These are phyloP conservation scores for Grosmannia serpens DNA, from an alignment of 2,329 filamentous ascomycete species.

Conservation along the genomic window DNA sequence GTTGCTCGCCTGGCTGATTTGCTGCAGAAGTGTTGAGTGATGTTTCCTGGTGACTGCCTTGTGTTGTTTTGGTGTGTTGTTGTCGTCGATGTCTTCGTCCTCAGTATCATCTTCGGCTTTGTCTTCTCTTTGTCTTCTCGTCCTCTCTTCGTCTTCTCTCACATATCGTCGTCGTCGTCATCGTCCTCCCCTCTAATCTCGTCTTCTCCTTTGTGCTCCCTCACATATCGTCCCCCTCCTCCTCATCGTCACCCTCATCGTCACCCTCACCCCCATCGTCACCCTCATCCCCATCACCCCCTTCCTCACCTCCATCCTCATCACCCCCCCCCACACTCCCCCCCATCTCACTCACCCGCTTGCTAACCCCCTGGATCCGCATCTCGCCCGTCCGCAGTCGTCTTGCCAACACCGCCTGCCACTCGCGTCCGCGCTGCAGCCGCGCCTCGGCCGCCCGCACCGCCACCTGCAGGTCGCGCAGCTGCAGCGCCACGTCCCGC, in stretches of 20 bases:
- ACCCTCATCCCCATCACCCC: neutral
- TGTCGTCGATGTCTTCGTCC: neutral
- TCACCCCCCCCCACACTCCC: too few relatives aligned
- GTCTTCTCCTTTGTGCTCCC: too few relatives aligned
- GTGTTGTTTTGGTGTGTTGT: neutral
- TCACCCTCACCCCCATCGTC: too few relatives aligned
- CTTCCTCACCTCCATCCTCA: neutral
- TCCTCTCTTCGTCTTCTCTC: neutral
- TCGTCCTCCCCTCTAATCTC: too few relatives aligned
- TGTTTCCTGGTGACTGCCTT: neutral
- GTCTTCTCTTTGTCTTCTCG: neutral
- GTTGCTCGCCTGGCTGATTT: too few relatives aligned
- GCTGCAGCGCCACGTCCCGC: constrained; percentile 11
- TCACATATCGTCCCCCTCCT: too few relatives aligned
- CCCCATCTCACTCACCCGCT: neutral
- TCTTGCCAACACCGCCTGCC: constrained; percentile 3
- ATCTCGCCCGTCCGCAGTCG: constrained; percentile 1
- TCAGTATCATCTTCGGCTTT: neutral
- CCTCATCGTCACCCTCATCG: too few relatives aligned
- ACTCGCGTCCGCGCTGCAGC: constrained; percentile 1
- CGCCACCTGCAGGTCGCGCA: constrained; percentile 11
- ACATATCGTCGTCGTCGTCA: too few relatives aligned
- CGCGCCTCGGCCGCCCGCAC: constrained; percentile 3
- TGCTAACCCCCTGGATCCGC: neutral
- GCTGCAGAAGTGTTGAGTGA: too few relatives aligned